These are phyloP conservation scores for Conringia planisiliqua DNA, from an alignment of 345 rosid species.

Conservation along the genomic window DNA sequence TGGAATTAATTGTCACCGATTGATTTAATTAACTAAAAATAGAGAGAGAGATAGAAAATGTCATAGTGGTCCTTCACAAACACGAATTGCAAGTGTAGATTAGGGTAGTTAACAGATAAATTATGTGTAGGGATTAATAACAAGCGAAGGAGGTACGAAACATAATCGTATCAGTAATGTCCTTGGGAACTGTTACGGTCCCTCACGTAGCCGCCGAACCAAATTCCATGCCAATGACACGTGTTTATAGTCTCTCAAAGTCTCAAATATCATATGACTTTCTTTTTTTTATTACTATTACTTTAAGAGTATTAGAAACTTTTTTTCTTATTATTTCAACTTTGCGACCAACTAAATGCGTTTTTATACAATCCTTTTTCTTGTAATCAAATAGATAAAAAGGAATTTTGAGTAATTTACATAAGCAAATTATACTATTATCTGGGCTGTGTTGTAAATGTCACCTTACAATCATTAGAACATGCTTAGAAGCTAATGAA, in stretches of 20 bases:
- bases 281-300: neutral
- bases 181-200: conserved; percentile 27
- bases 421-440: neutral
- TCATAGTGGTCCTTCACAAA: conserved; percentile 9
- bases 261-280: neutral
- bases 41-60: neutral
- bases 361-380: neutral
- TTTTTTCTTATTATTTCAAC: neutral
- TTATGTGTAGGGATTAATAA: neutral
- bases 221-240: conserved; percentile 14
- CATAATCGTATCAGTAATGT: neutral
- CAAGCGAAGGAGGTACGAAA: neutral
- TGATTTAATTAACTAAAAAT: neutral
- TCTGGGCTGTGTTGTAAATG: conserved; percentile 10
- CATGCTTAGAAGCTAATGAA: conserved; percentile 91
- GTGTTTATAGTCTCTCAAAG: neutral
- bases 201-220: conserved; percentile 20
- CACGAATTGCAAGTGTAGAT: neutral
- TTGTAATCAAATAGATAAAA: neutral
- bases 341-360: neutral
- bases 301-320: neutral
- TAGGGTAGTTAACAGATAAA: neutral
- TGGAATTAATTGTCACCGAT: neutral
- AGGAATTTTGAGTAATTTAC: neutral
- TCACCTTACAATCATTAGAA: conserved; percentile 57